Evolutionary conservation across 371 early-diverging fungal species (phyloP).

Genomic region (Thermomucor indicae-seudaticae): DNA sequence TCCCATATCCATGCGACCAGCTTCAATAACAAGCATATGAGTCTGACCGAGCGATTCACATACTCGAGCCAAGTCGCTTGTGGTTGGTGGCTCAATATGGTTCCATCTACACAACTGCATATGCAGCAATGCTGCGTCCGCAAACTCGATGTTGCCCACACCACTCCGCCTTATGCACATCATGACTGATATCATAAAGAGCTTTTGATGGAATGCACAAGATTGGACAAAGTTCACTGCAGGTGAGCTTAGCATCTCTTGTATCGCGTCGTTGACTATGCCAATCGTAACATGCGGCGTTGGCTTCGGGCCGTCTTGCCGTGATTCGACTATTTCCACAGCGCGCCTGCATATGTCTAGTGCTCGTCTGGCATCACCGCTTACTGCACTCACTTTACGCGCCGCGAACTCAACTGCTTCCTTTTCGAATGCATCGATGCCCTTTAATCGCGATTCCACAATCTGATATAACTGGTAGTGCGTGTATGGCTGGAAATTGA

Average conservation of each 20-base stretch:
- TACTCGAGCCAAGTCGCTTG: constrained; percentile 60
- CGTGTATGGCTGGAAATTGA: constrained; percentile 90
- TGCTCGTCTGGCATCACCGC: constrained; percentile 96
- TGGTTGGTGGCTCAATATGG: constrained; percentile 55
- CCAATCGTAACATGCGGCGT: constrained; percentile 65
- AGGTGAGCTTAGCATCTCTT: constrained; percentile 82
- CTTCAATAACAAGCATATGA: constrained; percentile 60
- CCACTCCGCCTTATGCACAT: constrained; percentile 64
- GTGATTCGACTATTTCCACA: constrained; percentile 76
- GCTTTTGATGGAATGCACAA: constrained; percentile 78
- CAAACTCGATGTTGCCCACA: constrained; percentile 71
- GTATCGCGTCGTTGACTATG: constrained; percentile 74
- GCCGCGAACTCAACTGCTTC: constrained; percentile 94
- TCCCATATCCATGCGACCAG: constrained; percentile 66
- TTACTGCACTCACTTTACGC: constrained; percentile 91
- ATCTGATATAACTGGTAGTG: constrained; percentile 81
- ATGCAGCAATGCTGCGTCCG: constrained; percentile 51
- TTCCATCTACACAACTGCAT: constrained; percentile 65
- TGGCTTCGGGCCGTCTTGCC: constrained; percentile 6
- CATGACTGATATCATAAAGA: constrained; percentile 75
- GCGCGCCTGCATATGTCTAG: constrained; percentile 92
- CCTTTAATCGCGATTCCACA: constrained; percentile 74
- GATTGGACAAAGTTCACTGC: constrained; percentile 67
- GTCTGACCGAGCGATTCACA: constrained; percentile 71
- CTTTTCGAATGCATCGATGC: constrained; percentile 66